Conservation (phyloP, 31 red algal genomes). For the Odonthalia washingtoniensis region DNA sequence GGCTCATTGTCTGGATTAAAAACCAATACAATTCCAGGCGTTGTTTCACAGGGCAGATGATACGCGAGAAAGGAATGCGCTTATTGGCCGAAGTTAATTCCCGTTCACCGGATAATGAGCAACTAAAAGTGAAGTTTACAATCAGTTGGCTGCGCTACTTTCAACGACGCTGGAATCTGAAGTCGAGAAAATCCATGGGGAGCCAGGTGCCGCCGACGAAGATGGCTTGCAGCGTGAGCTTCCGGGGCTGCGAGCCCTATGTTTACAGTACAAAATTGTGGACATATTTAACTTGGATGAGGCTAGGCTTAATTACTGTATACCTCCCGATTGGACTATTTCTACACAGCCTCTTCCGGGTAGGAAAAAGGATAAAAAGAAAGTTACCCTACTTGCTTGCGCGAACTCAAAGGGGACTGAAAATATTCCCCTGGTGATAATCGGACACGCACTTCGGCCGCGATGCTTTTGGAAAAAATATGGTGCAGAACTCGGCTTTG, state of each 20-base stretch:
- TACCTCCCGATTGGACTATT: background rate
- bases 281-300: conserved; percentile 1
- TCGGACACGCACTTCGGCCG: background rate
- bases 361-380: background rate
- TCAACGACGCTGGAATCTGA: background rate
- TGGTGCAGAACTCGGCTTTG: background rate
- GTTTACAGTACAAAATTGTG: background rate
- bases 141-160: background rate
- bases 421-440: background rate
- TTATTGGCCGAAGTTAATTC: background rate
- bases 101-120: background rate
- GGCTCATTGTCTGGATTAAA: background rate
- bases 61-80: background rate
- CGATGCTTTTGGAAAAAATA: background rate
- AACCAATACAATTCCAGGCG: background rate
- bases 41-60: background rate
- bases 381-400: background rate
- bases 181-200: background rate
- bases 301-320: background rate
- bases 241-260: background rate
- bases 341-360: background rate
- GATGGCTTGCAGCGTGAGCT: background rate
- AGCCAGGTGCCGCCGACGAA: background rate
- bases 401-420: background rate
- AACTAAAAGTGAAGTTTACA: background rate